These are phyloP conservation scores for Globisporangium megalacanthum DNA, from an alignment of 352 stramenopile genomes.

Conservation along the genomic window DNA sequence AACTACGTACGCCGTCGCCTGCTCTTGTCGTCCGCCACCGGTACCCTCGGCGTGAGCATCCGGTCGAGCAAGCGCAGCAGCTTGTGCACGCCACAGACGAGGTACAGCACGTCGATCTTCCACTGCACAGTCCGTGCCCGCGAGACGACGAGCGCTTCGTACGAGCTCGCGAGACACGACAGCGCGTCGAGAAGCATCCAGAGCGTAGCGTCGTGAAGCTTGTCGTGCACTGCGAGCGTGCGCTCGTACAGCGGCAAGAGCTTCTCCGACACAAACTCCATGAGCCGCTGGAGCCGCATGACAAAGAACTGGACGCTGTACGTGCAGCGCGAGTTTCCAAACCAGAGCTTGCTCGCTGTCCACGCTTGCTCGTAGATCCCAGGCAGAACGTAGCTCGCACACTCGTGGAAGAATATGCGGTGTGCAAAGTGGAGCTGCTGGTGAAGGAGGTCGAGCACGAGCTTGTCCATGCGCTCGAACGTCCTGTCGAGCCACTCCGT, in stretches of 20 bases:
- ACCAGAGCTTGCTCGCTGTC: constrained; percentile 50
- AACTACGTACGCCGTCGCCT: constrained; percentile 32
- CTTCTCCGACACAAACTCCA: constrained; percentile 34
- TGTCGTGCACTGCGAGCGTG: constrained; percentile 55
- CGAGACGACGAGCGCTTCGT: constrained; percentile 43
- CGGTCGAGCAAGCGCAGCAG: constrained; percentile 43
- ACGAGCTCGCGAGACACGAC: constrained; percentile 33
- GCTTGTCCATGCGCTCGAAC: constrained; percentile 52
- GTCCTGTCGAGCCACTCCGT: constrained; percentile 58
- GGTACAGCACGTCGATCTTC: constrained; percentile 73
- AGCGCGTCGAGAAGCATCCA: constrained; percentile 50
- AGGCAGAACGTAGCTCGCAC: constrained; percentile 31
- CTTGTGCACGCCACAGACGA: constrained; percentile 52
- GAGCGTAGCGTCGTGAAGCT: constrained; percentile 43
- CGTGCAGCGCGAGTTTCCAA: constrained; percentile 49
- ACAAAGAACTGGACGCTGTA: constrained; percentile 55
- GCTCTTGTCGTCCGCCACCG: constrained; percentile 13
- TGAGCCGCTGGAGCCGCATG: constrained; percentile 36
- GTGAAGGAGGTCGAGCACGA: constrained; percentile 45
- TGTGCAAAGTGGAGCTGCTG: constrained; percentile 49
- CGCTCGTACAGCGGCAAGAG: constrained; percentile 45
- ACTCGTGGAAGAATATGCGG: constrained; percentile 58
- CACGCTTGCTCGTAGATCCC: constrained; percentile 58
- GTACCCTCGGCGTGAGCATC: constrained; percentile 31
- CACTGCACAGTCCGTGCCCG: constrained; percentile 40